phyloP scores from a whole-genome alignment of 2,329 filamentous ascomycete genomes.

The Fusarium sp. region DNA sequence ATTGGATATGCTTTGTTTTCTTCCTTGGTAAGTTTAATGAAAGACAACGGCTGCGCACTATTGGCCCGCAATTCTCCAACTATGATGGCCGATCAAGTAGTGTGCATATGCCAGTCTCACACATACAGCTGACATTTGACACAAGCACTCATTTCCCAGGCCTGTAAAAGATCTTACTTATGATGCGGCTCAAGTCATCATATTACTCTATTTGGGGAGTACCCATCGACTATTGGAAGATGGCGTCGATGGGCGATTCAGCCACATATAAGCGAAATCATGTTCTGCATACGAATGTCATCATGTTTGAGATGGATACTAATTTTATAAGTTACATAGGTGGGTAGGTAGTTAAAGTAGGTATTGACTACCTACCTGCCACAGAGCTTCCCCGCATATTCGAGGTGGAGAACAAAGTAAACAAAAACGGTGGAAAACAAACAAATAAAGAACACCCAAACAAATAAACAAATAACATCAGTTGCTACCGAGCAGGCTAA shows the following conservation, averaged over 20 bases:
- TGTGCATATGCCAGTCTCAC: conserved; percentile 25
- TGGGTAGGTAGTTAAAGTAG: too few relatives aligned
- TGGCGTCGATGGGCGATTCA: conserved; percentile 17
- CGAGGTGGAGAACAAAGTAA: conserved; percentile 24
- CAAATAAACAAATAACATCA: conserved; percentile 19
- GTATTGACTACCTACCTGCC: too few relatives aligned
- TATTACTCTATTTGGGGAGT: background rate
- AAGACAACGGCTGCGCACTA: background rate
- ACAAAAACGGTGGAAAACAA: conserved; percentile 12
- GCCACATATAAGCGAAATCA: conserved; percentile 41
- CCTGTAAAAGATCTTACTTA: background rate
- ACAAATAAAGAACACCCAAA: conserved; percentile 3
- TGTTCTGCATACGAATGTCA: conserved; percentile 20
- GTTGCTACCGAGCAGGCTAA: background rate
- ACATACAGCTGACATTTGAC: conserved; percentile 13
- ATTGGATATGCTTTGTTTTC: background rate
- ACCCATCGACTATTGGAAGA: conserved; percentile 33
- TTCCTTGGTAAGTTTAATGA: conserved; percentile 6
- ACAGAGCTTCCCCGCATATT: conserved; percentile 13
- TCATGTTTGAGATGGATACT: conserved; percentile 3
- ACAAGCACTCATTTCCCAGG: conserved; percentile 18
- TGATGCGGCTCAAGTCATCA: conserved; percentile 22
- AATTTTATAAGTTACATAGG: conserved; percentile 1
- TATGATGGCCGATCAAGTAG: conserved; percentile 8
- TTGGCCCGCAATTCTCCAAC: conserved; percentile 4